Evolutionary conservation across 345 rosid species (phyloP), one percentile per base, ranked within the genome.

Genomic region (Eucalyptus pumila): DNA sequence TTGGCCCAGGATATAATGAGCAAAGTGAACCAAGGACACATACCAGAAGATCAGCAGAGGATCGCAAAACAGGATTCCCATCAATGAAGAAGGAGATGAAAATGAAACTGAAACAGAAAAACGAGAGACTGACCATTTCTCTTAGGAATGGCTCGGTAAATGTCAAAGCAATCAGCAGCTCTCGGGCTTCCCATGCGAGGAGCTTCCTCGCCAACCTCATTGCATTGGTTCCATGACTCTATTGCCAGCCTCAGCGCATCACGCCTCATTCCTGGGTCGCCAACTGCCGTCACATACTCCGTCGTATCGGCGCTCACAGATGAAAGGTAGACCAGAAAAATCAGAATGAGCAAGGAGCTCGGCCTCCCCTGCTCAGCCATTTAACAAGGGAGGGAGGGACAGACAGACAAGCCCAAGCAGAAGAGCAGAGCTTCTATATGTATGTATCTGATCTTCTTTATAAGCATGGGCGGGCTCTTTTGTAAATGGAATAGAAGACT

Each of bases 141-240:
- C 50, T 16, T 40, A 49, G 60, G 60, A 52, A 40, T 47, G 47
- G 80, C 88, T 65, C 40, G 87, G 86, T 69, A 92, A 17, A 96
- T 86, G 90, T 97, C 97, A 88, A 97, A 95, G 92, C 99, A 97
- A 88, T 97, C 98, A 4, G 98, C 99, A 87, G 96, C 95, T 92
- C 99, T 91, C 24, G 99, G 99, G 89, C 98, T 96, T 37, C 98
- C 98, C 97, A 96, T 93, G 34, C 49, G 72, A 85, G 97, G 97
- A 90, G 93, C 94, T 92, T 96, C 96, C 16, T 91, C 85, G 8
- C 97, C 99, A 85, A 96, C 98, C 93, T 97, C 98, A 92, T 97
- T 97, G 94, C 99, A 97, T 45, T 95, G 96, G 90, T 97, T 96
- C 99, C 98, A 97, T 88, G 98, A 96, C 93, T 97, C 99, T 90